Conservation (phyloP, 2,329 filamentous ascomycete genomes). For the Penicillium thymicola region DNA sequence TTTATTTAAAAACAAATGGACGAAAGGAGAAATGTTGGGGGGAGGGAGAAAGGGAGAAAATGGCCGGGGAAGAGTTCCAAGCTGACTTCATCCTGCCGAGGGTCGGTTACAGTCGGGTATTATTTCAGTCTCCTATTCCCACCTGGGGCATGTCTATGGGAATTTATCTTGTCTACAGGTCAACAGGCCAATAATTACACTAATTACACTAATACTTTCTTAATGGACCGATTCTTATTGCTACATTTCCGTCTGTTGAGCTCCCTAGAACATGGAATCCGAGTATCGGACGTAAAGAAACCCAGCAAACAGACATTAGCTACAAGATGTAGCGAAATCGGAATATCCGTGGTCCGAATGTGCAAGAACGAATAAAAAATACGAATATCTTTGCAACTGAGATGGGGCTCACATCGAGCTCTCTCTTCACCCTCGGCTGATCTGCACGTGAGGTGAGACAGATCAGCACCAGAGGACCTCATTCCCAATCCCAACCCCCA, state of each 20-base stretch:
- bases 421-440: constrained; percentile 1
- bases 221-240: background rate
- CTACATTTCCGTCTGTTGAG: background rate
- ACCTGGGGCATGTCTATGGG: background rate
- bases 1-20: constrained; percentile 16
- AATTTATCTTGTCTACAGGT: background rate
- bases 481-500: background rate
- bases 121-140: background rate
- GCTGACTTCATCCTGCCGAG: constrained; percentile 26
- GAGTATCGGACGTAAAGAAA: constrained; percentile 2
- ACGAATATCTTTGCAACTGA: background rate
- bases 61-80: constrained; percentile 9
- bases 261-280: background rate
- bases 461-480: background rate
- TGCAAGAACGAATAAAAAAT: background rate
- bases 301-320: background rate
- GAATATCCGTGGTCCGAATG: background rate
- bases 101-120: constrained; percentile 26
- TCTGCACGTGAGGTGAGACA: constrained; percentile 4
- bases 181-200: background rate
- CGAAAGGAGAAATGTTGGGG: constrained; percentile 8
- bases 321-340: constrained; percentile 1
- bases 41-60: constrained; percentile 7
- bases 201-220: background rate
- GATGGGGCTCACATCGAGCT: background rate